Conservation (phyloP, 2,329 filamentous ascomycete genomes). For the Fusarium oxysporum region DNA sequence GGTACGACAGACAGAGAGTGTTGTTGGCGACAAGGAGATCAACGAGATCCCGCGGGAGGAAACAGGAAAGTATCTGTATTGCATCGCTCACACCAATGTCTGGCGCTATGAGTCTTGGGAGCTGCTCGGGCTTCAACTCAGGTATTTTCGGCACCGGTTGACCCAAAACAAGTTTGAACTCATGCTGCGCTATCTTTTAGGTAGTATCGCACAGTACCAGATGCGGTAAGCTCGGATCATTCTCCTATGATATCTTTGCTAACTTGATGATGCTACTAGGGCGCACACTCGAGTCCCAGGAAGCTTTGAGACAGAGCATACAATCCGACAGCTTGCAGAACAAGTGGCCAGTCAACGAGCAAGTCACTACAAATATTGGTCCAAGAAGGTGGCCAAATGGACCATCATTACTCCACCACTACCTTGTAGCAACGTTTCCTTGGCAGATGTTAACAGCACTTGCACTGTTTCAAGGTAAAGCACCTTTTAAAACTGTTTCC, state of each 20-base stretch:
- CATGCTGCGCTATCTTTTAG: background rate
- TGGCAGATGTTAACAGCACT: accelerated
- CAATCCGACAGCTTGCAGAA: accelerated
- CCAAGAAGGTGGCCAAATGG: background rate
- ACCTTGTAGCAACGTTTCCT: accelerated
- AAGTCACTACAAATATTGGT: background rate
- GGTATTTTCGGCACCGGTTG: background rate
- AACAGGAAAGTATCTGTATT: background rate
- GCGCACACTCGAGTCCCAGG: accelerated
- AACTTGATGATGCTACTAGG: background rate
- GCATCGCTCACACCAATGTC: background rate
- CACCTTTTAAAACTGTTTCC: too few species aligned
- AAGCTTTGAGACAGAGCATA: background rate
- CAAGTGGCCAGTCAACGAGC: background rate
- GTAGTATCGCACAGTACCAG: background rate
- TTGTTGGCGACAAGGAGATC: background rate
- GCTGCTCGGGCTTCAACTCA: accelerated
- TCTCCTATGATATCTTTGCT: background rate
- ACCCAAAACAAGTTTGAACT: background rate
- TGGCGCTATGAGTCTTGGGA: accelerated
- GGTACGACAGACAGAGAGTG: accelerated
- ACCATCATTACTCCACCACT: accelerated
- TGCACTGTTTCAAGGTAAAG: background rate
- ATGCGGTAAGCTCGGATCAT: background rate
- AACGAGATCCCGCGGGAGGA: background rate